Base-by-base conservation (phyloP, 225 moss, liverwort and hornwort species). In the Asterella californica region DNA sequence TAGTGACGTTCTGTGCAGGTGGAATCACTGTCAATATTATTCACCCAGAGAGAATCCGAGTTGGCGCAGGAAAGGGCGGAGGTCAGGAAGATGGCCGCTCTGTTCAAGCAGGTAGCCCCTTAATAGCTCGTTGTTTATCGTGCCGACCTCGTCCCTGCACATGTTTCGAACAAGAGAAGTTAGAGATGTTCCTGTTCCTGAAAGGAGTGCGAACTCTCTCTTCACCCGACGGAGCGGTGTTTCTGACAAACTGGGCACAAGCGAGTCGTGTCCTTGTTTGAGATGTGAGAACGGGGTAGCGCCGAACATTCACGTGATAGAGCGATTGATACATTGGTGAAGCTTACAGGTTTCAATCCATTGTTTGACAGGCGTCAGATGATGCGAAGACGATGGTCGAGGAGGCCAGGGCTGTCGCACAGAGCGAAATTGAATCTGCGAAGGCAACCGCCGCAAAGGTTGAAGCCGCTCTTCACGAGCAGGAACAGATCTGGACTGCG, bases 381-480 rank as follows among this genome's bases (percentile, higher is more conserved):
- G 94, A 94, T 81, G 88, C 94, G 42, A 88, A 89, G 52, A 86
- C 65, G 78, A 89, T 90, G 84, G 90, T 94, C 30, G 92, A 96
- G 75, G 88, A 90, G 66, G 87, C 89, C 38, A 90, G 89, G 52
- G 84, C 89, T 68, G 81, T 81, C 55, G 91, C 90, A 48, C 89
- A 86, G 78, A 84, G 83, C 78, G 93, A 93, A n/a, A 76, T 76
- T 22, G 85, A 86, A 52, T 87, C 90, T 80, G 91, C 86, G 29
- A 83, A 84, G 66, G 91, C 88, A 71, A 84, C 83, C 50, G 88
- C 89, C 73, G 83, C 85, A 61, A 88, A 83, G 74, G 84, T 92
- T 54, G 88, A 88, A 87, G 83, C 86, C 55, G 92, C 87, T 11
- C 89, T 92, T 22, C 88, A 90, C 71, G 91, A 91, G 78, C 92